Evolutionary conservation across 108 stramenopile species (phyloP).

Genomic region (Skeletonema grethae): DNA sequence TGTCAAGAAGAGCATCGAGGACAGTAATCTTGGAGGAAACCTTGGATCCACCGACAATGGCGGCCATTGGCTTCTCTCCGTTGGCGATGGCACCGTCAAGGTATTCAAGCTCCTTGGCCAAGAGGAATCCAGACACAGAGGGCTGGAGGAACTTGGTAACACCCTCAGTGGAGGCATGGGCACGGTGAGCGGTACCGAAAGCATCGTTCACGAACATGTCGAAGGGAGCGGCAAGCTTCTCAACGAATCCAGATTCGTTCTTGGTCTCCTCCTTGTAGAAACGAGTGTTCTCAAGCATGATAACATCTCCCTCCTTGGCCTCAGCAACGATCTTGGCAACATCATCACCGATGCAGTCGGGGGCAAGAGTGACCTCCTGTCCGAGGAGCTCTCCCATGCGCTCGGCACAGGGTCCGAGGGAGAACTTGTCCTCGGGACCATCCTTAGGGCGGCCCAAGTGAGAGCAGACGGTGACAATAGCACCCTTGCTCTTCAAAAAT

Average conservation of each 20-base stretch:
- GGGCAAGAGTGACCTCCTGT: slow-evolving; percentile 87
- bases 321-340: slow-evolving; percentile 75
- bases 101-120: slow-evolving; percentile 99
- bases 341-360: slow-evolving; percentile 98
- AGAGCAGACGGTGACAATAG: slow-evolving; percentile 97
- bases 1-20: slow-evolving; percentile 98
- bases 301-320: slow-evolving; percentile 90
- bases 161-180: slow-evolving; percentile 99
- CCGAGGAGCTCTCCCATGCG: slow-evolving; percentile 96
- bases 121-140: slow-evolving; percentile 91
- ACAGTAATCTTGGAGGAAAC: slow-evolving; percentile 99
- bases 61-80: slow-evolving; percentile 98
- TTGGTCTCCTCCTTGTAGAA: slow-evolving; percentile 98
- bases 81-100: slow-evolving; percentile 95
- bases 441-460: slow-evolving; percentile 99
- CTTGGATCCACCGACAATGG: slow-evolving; percentile 99
- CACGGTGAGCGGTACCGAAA: slow-evolving; percentile 99
- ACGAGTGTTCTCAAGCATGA: slow-evolving; percentile 99
- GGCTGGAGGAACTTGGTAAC: slow-evolving; percentile 94
- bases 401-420: slow-evolving; percentile 94
- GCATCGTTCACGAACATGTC: slow-evolving; percentile 99
- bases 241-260: slow-evolving; percentile 91
- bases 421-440: slow-evolving; percentile 98
- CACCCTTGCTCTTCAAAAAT: slow-evolving; percentile 96
- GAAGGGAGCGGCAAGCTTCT: slow-evolving; percentile 92